Evolutionary conservation across 2,329 filamentous ascomycete species (phyloP), one percentile per base, ranked within the genome.

Genomic region (Neonectria punicea): DNA sequence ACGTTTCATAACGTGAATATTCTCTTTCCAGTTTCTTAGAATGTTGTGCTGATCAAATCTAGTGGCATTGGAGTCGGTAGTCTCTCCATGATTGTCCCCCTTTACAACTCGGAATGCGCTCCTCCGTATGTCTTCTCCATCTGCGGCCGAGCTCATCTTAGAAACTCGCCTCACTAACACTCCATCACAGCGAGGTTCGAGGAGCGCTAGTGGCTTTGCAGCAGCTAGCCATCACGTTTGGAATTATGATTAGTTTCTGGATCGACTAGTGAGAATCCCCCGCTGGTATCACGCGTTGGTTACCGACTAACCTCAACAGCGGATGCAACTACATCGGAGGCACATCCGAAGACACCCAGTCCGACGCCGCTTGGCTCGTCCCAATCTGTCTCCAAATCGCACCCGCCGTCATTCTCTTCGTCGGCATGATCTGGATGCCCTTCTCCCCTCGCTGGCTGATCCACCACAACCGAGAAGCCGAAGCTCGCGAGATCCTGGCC

Each of bases 391-490:
- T 94, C 0, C 92, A 95, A 72, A 83, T 94, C 4, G 82, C 84
- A 0, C 92, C 92, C 0, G 91, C 90, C 1, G 70, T 89, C 2
- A 70, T 93, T 4, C 85, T 95, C 1, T 87, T 90, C 30, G 71
- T 85, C 11, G 92, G 92, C 41, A 94, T 94, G 86, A 74, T 92
- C 11, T 93, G 92, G 80, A 93, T 94, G 91, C 92, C 92, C 0
- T 93, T 92, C 79, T 91, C 88, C 0, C 92, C 92, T 0, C 85
- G 92, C 70, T 94, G 91, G 91, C 85, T 95, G 1, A 80, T 92
- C 9, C 89, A 93, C 75, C 89, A 92, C 72, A 83, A 81, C 61
- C 89, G 91, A 39, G 91, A 94, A 72, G 84, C 84, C 0, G 92
- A 94, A 75, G 90, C 90, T 0, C 86, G 87, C 16, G 75, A 76